Evolutionary conservation across 2,329 filamentous ascomycete species (phyloP), one percentile per base, ranked within the genome.

Genomic region (Diaporthe sp.): DNA sequence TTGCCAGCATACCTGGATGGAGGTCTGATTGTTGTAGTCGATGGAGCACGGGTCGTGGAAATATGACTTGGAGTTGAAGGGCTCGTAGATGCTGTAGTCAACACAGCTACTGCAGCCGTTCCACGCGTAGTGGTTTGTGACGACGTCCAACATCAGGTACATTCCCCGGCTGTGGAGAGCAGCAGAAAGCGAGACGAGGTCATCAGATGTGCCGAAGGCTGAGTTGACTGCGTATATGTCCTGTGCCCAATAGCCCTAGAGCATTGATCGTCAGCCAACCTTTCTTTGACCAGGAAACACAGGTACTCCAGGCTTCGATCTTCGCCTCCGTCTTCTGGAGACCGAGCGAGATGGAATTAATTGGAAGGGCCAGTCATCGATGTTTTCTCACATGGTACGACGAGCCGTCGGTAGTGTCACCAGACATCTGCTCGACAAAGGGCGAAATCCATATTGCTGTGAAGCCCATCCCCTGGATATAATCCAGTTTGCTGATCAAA

Each of bases 61-160:
- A 80, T 91, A 89, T 9, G 85, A 85, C 57, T 84, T 79, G 28
- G 85, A 83, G 77, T 90, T 87, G 81, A 92, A 92, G 0, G 91
- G 90, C 34, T 84, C 83, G 78, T 90, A 88, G 13, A 83, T 79
- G 75, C 84, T 85, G 79, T 92, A 92, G 81, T 92, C 87, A 53
- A 92, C 86, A 6, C 84, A 83, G 42, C 78, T 76, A 0, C 83
- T 82, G n/a, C 84, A 82, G 34, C 90, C 89, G 42, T 84, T 81
- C 79, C 87, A 91, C n/a, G 83, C 89, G 79, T 88, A 88, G 79
- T 92, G 89, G 80, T 92, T 91, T 10, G 87, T 86, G 3, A 92
- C 90, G 1, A 92, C 83, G 76, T 92, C 90, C 3, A 92, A 85
- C 90, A 92, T 92, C 51, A 77, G 62, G 25, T 77, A 77, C 90